Conservation (phyloP, 108 stramenopile species). For the Nitzschia sp. region DNA sequence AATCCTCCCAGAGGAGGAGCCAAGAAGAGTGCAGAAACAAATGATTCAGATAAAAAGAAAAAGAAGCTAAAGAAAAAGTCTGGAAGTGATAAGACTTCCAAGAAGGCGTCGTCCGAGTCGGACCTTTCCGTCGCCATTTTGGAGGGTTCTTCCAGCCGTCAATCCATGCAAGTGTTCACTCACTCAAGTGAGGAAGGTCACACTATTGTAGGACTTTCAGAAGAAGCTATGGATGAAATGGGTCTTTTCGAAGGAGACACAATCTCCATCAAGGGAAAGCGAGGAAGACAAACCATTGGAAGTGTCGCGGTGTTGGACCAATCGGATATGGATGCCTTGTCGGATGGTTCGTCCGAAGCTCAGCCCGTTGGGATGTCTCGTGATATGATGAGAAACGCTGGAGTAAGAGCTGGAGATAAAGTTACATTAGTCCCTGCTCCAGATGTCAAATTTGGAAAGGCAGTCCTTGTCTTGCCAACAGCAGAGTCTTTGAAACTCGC, state of each 20-base stretch:
- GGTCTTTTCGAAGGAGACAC: constrained; percentile 88
- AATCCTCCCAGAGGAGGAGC: constrained; percentile 28
- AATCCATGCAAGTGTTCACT: constrained; percentile 70
- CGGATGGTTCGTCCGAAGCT: constrained; percentile 37
- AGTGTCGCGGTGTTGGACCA: constrained; percentile 71
- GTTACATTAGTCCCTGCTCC: constrained; percentile 74
- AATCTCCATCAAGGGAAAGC: constrained; percentile 81
- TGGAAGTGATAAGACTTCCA: neutral
- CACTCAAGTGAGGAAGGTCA: constrained; percentile 75
- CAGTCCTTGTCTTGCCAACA: constrained; percentile 74
- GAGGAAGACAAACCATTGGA: constrained; percentile 76
- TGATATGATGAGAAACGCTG: constrained; percentile 86
- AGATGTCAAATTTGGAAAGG: constrained; percentile 87
- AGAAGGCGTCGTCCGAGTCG: constrained; percentile 3
- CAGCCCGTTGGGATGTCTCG: constrained; percentile 67
- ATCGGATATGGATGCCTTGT: constrained; percentile 56
- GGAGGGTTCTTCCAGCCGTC: constrained; percentile 41
- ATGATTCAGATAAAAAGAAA: constrained; percentile 30
- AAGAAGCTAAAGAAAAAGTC: constrained; percentile 28
- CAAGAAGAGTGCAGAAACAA: constrained; percentile 29
- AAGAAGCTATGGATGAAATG: constrained; percentile 69
- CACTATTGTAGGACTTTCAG: constrained; percentile 77
- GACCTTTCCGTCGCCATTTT: constrained; percentile 75
- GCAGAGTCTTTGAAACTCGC: constrained; percentile 61
- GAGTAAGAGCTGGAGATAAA: constrained; percentile 80